phyloP scores from a whole-genome alignment of 495 filamentous ascomycete genomes.

The Aspergillus coremiiformis region DNA sequence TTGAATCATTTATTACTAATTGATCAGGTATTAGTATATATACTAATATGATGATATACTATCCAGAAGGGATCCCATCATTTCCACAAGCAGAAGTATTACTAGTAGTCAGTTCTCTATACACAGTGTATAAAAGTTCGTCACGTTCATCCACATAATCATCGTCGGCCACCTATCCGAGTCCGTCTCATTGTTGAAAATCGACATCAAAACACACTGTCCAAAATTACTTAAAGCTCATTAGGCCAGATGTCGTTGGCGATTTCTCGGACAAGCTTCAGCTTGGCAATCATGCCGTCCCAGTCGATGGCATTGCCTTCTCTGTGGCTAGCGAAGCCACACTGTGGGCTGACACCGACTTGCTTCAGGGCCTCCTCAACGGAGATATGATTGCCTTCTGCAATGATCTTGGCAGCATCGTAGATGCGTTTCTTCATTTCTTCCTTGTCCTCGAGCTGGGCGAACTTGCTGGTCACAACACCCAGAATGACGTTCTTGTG shows the following conservation, averaged over 20 bases:
- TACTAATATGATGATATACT: no score
- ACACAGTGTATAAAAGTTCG: neutral
- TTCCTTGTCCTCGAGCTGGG: slow-evolving; percentile 65
- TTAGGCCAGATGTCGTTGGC: slow-evolving; percentile 67
- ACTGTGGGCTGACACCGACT: slow-evolving; percentile 68
- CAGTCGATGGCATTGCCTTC: slow-evolving; percentile 57
- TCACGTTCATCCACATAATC: neutral
- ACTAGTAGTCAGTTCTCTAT: neutral
- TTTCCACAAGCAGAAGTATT: neutral
- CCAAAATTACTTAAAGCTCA: slow-evolving; percentile 34
- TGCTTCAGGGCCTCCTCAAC: slow-evolving; percentile 60
- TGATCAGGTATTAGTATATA: no score
- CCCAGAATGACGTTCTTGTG: slow-evolving; percentile 73
- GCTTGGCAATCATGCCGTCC: slow-evolving; percentile 64
- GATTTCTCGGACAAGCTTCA: slow-evolving; percentile 59
- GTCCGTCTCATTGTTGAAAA: neutral
- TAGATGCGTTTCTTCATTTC: slow-evolving; percentile 61
- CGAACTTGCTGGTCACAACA: slow-evolving; percentile 66
- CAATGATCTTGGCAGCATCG: slow-evolving; percentile 64
- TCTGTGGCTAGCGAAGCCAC: slow-evolving; percentile 69
- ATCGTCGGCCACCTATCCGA: neutral
- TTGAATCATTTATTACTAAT: neutral
- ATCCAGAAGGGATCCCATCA: neutral
- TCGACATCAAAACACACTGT: neutral
- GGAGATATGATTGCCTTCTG: slow-evolving; percentile 55